Conservation (phyloP, 108 stramenopile genomes). For the Phaeodactylum tricornutum region DNA sequence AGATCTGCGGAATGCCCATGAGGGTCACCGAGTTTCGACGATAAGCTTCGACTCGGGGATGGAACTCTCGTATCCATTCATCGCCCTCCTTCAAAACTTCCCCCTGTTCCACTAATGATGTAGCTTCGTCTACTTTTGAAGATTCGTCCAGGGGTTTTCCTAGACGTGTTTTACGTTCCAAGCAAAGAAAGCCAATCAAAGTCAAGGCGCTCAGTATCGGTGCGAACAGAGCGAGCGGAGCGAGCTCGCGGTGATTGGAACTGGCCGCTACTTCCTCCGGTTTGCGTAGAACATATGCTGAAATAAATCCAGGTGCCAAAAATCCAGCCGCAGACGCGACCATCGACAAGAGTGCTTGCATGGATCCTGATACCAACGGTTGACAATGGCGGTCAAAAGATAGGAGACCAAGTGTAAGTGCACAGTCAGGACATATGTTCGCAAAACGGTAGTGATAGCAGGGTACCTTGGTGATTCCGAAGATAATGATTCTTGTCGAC, state of each 20-base stretch:
- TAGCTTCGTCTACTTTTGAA: too few relatives aligned
- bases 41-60: neutral
- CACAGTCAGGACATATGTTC: too few relatives aligned
- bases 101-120: too few relatives aligned
- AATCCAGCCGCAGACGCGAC: slow-evolving; percentile 51
- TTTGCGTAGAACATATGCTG: slow-evolving; percentile 42
- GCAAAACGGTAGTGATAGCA: too few relatives aligned
- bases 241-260: slow-evolving; percentile 38
- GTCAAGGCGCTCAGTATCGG: neutral
- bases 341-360: slow-evolving; percentile 67
- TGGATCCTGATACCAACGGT: too few relatives aligned
- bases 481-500: neutral
- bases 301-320: slow-evolving; percentile 48
- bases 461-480: neutral
- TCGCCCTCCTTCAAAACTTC: too few relatives aligned
- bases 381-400: too few relatives aligned
- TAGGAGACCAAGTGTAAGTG: too few relatives aligned
- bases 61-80: too few relatives aligned
- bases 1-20: slow-evolving; percentile 2
- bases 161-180: too few relatives aligned
- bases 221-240: slow-evolving; percentile 14
- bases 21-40: slow-evolving; percentile 1
- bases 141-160: too few relatives aligned
- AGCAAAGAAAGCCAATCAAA: too few relatives aligned
- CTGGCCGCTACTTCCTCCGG: slow-evolving; percentile 48